Evolutionary conservation across 768 basidiomycete genomes (phyloP).

Genomic region (Strobilomyces echinocephalus): DNA sequence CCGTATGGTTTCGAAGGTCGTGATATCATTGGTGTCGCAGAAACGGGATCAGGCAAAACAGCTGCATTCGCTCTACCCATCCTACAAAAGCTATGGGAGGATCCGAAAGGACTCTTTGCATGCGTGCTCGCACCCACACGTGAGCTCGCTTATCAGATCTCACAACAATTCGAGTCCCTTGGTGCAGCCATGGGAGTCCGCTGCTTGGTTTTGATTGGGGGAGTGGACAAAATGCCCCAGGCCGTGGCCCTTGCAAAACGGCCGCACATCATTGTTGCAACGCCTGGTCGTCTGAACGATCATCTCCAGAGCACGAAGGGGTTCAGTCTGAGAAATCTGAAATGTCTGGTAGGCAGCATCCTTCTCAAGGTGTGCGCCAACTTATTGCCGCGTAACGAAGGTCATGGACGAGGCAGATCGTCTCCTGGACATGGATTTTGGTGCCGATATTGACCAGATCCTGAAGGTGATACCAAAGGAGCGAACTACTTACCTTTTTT

Average conservation of each 20-base stretch:
- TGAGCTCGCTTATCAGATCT: slow-evolving; percentile 96
- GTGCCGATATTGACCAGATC: slow-evolving; percentile 92
- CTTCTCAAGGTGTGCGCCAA: not conserved
- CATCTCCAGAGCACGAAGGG: slow-evolving; percentile 98
- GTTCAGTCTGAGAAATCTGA: slow-evolving; percentile 78
- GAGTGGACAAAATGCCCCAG: slow-evolving; percentile 87
- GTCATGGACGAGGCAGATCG: slow-evolving; percentile 98
- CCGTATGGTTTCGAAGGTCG: slow-evolving; percentile 86
- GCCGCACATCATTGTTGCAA: slow-evolving; percentile 93
- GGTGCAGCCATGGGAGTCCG: slow-evolving; percentile 92
- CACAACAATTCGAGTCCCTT: slow-evolving; percentile 91
- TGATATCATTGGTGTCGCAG: slow-evolving; percentile 98
- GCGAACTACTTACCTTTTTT: slow-evolving; percentile 92
- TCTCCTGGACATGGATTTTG: slow-evolving; percentile 94
- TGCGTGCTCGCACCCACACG: slow-evolving; percentile 96
- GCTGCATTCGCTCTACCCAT: slow-evolving; percentile 96
- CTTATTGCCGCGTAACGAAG: slow-evolving; percentile 37
- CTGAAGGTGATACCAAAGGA: slow-evolving; percentile 93
- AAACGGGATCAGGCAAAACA: slow-evolving; percentile 97
- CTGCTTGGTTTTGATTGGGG: slow-evolving; percentile 90
- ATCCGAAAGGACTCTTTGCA: slow-evolving; percentile 89
- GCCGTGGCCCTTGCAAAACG: slow-evolving; percentile 88
- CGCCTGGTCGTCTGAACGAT: slow-evolving; percentile 88
- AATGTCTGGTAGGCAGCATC: slow-evolving; percentile 69
- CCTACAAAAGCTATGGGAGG: slow-evolving; percentile 93